Conservation (phyloP, 2,329 filamentous ascomycete species). For the Neonectria sp. region DNA sequence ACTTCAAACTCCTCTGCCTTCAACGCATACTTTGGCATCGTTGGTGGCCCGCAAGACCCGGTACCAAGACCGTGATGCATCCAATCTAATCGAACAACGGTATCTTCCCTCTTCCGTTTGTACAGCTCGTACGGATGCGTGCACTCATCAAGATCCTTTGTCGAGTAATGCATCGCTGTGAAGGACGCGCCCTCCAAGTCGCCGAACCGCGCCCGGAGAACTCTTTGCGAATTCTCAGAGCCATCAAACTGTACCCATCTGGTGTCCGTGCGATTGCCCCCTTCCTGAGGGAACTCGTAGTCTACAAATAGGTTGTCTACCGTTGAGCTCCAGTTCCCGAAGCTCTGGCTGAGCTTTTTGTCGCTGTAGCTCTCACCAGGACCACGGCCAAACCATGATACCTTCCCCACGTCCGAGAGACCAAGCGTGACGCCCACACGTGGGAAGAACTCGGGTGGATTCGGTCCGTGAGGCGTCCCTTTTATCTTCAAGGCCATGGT, state of each 20-base stretch:
- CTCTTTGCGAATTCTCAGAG: conserved; percentile 30
- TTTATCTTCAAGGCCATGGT: conserved; percentile 65
- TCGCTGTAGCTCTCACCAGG: conserved; percentile 78
- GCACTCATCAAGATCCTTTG: conserved; percentile 66
- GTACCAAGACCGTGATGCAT: conserved; percentile 75
- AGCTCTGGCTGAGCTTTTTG: conserved; percentile 72
- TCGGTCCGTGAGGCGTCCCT: conserved; percentile 62
- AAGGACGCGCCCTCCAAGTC: conserved; percentile 68
- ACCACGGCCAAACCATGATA: conserved; percentile 75
- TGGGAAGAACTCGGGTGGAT: conserved; percentile 71
- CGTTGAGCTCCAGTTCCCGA: conserved; percentile 66
- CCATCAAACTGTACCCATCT: conserved; percentile 64
- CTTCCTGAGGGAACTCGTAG: conserved; percentile 80
- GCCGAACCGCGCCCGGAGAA: conserved; percentile 63
- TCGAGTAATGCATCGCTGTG: conserved; percentile 68
- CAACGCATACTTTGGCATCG: conserved; percentile 64
- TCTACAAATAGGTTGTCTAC: conserved; percentile 70
- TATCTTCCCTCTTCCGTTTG: conserved; percentile 63
- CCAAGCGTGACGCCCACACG: conserved; percentile 73
- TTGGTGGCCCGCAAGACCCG: conserved; percentile 73
- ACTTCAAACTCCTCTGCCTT: conserved; percentile 59
- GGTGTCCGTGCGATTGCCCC: conserved; percentile 75
- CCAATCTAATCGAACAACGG: conserved; percentile 72
- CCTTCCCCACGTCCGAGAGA: conserved; percentile 55
- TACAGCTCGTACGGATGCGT: conserved; percentile 73